Base-by-base conservation (phyloP, 2,329 filamentous ascomycete genomes). In the Pseudogymnoascus sp. region DNA sequence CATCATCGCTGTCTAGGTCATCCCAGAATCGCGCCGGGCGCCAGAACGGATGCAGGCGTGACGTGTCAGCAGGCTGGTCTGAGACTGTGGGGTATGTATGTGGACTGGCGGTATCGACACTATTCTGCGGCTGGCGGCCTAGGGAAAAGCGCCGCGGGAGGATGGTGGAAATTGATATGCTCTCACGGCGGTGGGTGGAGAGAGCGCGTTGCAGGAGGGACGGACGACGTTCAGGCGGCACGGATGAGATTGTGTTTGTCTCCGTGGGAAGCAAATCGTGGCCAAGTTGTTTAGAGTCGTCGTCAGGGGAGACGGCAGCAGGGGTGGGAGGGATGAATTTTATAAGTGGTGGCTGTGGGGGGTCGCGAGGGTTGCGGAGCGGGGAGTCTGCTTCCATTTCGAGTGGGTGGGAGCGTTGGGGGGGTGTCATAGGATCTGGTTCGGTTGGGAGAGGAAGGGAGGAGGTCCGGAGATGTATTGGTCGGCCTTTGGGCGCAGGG, bases 241-340 rank as follows among this genome's bases (percentile, higher is more conserved):
- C 77, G 14, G 75, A 76, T 1, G 75, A 68, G 2, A 65, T 66
- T 14, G 59, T 53, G 42, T 71, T 67, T 40, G 64, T 61, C 6
- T 69, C 65, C 29, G 79, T 75, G 29, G 82, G 81, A 61, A 81
- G 81, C 61, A 33, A 56, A 33, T 81, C 82, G 65, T 82, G 84
- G 0, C 83, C 83, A 21, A 83, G 72, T 67, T 79, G 79, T 24
- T 76, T 76, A 63, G 80, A 81, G 66, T 86, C 83, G 1, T 78
- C 70, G 1, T 79, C 76, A 8, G 85, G 83, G 1, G 84, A 86
- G 47, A 82, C 70, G 1, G 81, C 84, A 1, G 83, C 86, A 3
- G 85, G 84, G 0, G 84, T 87, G 26, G 85, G 84, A 0, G 84
- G 84, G 35, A 85, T 87, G 65, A 87, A 84, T 63, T 84, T 81